Evolutionary conservation across 1,284 basidiomycete species (phyloP), one percentile per base, ranked within the genome.

Genomic region (Tetrapyrgos nigripes): DNA sequence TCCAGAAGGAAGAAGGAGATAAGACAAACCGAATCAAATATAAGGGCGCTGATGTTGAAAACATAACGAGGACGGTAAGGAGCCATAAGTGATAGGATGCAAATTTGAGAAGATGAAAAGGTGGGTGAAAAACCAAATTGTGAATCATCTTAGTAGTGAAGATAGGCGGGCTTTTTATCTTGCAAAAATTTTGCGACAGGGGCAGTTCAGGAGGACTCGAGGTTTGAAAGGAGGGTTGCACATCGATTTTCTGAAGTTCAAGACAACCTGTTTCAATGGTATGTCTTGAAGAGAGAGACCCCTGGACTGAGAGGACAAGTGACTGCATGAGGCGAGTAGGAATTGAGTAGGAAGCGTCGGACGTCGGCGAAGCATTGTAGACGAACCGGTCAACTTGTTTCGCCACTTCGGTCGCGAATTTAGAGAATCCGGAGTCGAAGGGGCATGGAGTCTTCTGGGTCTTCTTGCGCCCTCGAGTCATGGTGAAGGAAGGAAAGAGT

Each of bases 21-120:
- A n/a, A 48, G 49, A 75, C 82, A 60, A 64, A 86, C 88, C 88
- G 90, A 90, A 72, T 89, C 88, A 69, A 90, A 89, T 65, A 90
- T 76, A 69, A 86, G 86, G 62, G 87, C 88, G 61, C 89, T 85
- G 57, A 74, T 83, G 64, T 73, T 71, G 71, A 87, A 84, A 1
- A 66, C 71, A 3, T 72, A 66, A n/a, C 11, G 57, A 24, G 59
- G 8, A 8, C 31, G 8, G 14, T 8, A 8, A 33, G 31, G 37
- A 40, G 37, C 13, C 5, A 17, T 40, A 40, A n/a, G 37, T 17
- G 17, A 17, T 40, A n/a, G 13, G 37, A 9, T 9, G 37, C 13
- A 17, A n/a, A 17, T 40, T 40, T 40, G 37, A 40, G 37, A n/a
- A 17, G 37, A 40, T 33, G 14, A 8, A 14, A 40, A 17, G 17